Base-by-base conservation (phyloP, 225 moss, liverwort and hornwort species). In the Lunularia cruciata region DNA sequence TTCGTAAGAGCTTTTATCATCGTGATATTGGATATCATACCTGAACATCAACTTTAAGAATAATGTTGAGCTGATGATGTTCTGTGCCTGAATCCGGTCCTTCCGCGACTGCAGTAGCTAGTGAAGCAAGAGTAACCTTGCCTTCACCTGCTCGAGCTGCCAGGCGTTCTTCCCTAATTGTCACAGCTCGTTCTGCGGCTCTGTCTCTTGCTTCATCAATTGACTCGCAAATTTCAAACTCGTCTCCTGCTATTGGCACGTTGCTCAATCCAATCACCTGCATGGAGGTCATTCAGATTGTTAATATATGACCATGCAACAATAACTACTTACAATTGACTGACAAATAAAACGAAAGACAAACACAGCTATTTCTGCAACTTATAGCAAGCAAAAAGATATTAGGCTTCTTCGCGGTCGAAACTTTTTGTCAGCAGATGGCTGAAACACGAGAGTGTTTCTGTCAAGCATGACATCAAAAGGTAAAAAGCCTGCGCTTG, bases 21-120 rank as follows among this genome's bases (percentile, higher is more conserved):
- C n/a, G n/a, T n/a, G n/a, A n/a, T n/a, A n/a, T n/a, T n/a, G 22
- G 5, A 28, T 26, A 20, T 10, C 53, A 67, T 76, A 96, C 95
- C 92, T 92, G 95, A 47, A 92, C 95, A 76, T 96, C 95, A 35
- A 96, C 95, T 81, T 96, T 96, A 72, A 96, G 72, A 3, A 96
- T 77, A 40, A 96, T 52, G 67, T 96, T 96, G 12, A 96, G 78
- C 65, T 92, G 87, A 77, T 96, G 95, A 69, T 79, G 86, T 68
- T 96, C 92, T 19, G 87, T 84, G 38, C 88, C 86, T 47, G 87
- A 76, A 34, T 75, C 79, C 38, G 79, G 86, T 73, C 86, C 88
- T 38, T 78, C 82, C 47, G 84, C 89, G 54, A 85, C 72, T 62
- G 86, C 84, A 76, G 84, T 88, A 51, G 91, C 90, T 70, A 94